Percentiles rank a stretch among this genome's conserved stretches.
Evolutionary conservation across 176 grass and related monocot species (phyloP).

Genomic region (Aegilops sharonensis): DNA sequence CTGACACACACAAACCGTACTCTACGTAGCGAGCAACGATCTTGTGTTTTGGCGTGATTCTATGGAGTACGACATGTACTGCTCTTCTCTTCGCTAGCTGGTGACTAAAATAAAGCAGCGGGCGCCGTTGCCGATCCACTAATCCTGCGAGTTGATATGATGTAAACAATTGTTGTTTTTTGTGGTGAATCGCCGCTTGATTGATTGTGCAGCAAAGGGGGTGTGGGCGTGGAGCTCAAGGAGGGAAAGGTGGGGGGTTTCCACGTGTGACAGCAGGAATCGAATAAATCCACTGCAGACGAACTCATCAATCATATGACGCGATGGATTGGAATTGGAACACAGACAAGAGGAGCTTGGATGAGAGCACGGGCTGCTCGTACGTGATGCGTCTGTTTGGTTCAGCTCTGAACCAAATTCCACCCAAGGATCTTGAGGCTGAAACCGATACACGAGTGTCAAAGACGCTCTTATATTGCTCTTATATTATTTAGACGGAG

Average conservation of each 20-base stretch:
- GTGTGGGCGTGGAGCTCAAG: slow-evolving; percentile 26
- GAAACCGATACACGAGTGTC: too few species aligned
- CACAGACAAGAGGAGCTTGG: not conserved
- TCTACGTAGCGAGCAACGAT: not conserved
- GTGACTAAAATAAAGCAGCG: slow-evolving; percentile 24
- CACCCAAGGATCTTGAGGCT: not conserved
- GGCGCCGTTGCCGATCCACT: slow-evolving; percentile 21
- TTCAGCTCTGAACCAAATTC: not conserved
- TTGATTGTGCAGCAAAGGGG: slow-evolving; percentile 13
- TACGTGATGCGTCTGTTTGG: too few species aligned
- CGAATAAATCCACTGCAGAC: slow-evolving; percentile 7
- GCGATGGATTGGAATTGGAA: not conserved
- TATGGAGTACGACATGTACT: not conserved
- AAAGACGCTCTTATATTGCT: too few species aligned
- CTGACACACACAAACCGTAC: not conserved
- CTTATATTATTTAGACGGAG: too few species aligned
- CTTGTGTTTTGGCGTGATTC: not conserved
- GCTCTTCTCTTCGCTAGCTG: not conserved
- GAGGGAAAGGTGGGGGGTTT: slow-evolving; percentile 35
- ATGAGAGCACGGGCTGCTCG: too few species aligned
- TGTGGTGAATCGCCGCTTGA: not conserved
- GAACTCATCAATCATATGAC: slow-evolving; percentile 21
- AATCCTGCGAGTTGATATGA: slow-evolving; percentile 28
- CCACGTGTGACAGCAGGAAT: slow-evolving; percentile 30
- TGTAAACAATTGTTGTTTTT: not conserved